Evolutionary conservation across 1,284 basidiomycete genomes (phyloP).

Genomic region (Malassezia equina): DNA sequence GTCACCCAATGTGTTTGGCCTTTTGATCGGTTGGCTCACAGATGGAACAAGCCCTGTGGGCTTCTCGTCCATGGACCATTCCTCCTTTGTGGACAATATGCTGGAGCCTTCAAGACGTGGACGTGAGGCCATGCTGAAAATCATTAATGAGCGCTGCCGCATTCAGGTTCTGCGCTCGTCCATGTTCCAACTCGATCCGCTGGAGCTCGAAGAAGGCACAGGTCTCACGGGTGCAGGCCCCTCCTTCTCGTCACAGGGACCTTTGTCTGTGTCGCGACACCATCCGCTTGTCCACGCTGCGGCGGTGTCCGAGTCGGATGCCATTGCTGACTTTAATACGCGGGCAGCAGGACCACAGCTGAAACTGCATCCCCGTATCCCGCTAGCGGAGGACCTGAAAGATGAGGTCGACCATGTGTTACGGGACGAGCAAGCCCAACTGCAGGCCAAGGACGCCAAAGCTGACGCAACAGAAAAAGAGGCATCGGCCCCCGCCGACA

Average conservation of each 20-base stretch:
- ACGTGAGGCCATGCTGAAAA: conserved; percentile 67
- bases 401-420: conserved; percentile 39
- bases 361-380: conserved; percentile 39
- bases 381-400: conserved; percentile 36
- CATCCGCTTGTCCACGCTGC: conserved; percentile 23
- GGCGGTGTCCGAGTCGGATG: conserved; percentile 35
- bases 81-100: conserved; percentile 58
- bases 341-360: conserved; percentile 40
- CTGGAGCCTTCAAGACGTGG: conserved; percentile 51
- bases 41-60: conserved; percentile 77
- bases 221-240: conserved; percentile 43
- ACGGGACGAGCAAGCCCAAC: conserved; percentile 21
- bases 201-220: conserved; percentile 42
- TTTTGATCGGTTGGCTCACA: conserved; percentile 90
- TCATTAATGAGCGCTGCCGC: conserved; percentile 82
- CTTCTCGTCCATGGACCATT: conserved; percentile 64
- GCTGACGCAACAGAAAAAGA: background rate
- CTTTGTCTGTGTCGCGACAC: conserved; percentile 4
- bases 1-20: conserved; percentile 79
- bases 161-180: conserved; percentile 56
- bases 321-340: conserved; percentile 40
- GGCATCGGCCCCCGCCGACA: background rate
- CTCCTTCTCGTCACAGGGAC: conserved; percentile 18
- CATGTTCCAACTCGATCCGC: conserved; percentile 36
- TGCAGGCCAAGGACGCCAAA: background rate